Evolutionary conservation across 768 basidiomycete species (phyloP).

Genomic region (Daedalea quercina): DNA sequence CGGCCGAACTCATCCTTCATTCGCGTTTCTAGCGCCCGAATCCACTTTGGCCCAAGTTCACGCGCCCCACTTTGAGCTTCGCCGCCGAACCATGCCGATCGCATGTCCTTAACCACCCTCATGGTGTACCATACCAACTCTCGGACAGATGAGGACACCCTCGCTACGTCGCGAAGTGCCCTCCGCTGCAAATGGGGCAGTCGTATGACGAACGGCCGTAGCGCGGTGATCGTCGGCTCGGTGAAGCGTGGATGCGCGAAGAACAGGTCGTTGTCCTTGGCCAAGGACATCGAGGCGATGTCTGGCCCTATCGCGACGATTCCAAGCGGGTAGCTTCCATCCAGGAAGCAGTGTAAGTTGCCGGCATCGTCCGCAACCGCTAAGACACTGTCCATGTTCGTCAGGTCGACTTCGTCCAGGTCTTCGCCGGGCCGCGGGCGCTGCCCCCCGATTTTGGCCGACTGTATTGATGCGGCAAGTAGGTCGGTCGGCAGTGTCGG

Average conservation of each 20-base stretch:
- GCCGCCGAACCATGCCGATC: constrained; percentile 64
- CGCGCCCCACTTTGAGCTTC: constrained; percentile 61
- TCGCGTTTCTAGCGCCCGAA: constrained; percentile 54
- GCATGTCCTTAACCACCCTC: constrained; percentile 69
- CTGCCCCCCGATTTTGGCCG: constrained; percentile 29
- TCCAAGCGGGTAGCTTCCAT: constrained; percentile 73
- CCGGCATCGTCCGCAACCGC: constrained; percentile 54
- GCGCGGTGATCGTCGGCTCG: constrained; percentile 20
- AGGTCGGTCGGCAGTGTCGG: constrained; percentile 54
- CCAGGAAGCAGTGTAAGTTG: constrained; percentile 57
- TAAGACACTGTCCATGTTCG: constrained; percentile 53
- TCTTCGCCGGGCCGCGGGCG: constrained; percentile 24
- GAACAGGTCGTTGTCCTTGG: constrained; percentile 38
- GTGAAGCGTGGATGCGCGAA: constrained; percentile 44
- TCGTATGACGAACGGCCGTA: constrained; percentile 41
- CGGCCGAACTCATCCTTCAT: constrained; percentile 63
- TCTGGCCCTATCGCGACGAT: constrained; percentile 32
- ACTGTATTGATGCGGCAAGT: constrained; percentile 53
- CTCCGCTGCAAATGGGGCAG: constrained; percentile 53
- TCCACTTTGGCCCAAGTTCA: constrained; percentile 69
- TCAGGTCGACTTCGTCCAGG: constrained; percentile 42
- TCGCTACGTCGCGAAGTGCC: constrained; percentile 61
- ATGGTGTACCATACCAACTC: constrained; percentile 69
- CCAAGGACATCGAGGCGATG: constrained; percentile 25
- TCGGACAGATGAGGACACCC: constrained; percentile 59